Evolutionary conservation across 768 basidiomycete genomes (phyloP).

Genomic region (Rhizopogon sp.): DNA sequence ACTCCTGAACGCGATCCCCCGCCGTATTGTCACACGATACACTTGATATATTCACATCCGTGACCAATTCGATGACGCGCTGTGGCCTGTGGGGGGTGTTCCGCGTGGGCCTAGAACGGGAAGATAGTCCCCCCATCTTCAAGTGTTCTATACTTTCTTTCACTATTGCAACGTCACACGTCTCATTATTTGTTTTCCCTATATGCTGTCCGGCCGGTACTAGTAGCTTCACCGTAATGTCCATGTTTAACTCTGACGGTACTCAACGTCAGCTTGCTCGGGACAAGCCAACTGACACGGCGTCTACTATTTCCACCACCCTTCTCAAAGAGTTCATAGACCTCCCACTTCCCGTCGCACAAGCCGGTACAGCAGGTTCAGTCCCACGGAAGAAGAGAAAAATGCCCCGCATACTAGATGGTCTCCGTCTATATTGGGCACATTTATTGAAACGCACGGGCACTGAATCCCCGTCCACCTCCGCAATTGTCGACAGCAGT

Average conservation of each 20-base stretch:
- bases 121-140: too few relatives aligned
- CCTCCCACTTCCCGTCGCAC: slow-evolving; percentile 40
- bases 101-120: too few relatives aligned
- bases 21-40: too few relatives aligned
- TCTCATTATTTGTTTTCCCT: not conserved
- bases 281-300: not conserved
- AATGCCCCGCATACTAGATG: slow-evolving; percentile 34
- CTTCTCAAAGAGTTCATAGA: slow-evolving; percentile 12
- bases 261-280: not conserved
- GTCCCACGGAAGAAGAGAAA: slow-evolving; percentile 27
- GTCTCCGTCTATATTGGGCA: slow-evolving; percentile 41
- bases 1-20: too few relatives aligned
- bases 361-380: slow-evolving; percentile 20
- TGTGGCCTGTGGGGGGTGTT: too few relatives aligned
- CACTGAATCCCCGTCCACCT: slow-evolving; percentile 53
- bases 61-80: too few relatives aligned
- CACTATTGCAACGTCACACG: too few relatives aligned
- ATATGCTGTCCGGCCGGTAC: not conserved
- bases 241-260: not conserved
- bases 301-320: not conserved
- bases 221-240: not conserved
- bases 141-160: too few relatives aligned
- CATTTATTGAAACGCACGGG: slow-evolving; percentile 51
- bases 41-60: too few relatives aligned
- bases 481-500: slow-evolving; percentile 44